Evolutionary conservation across 2,329 filamentous ascomycete species (phyloP), one percentile per base, ranked within the genome.

Genomic region (Coniochaeta prunicola): DNA sequence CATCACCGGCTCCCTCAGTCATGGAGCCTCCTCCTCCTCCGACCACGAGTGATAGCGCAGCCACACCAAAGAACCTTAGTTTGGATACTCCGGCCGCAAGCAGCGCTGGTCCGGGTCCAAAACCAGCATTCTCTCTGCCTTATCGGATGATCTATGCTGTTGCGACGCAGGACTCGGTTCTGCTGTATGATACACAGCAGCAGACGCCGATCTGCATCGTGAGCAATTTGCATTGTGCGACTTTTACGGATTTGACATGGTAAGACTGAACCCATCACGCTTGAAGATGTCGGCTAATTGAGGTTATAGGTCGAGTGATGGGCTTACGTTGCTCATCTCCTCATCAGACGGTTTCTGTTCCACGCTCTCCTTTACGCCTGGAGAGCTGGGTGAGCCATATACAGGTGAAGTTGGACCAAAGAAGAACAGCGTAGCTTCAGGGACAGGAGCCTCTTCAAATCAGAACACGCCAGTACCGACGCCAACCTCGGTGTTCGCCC

Each of bases 301-400:
- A 12, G 21, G n/a, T 28, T 36, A 28, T 57, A 79, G 78, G 77
- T 78, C 80, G 50, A 79, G 71, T 57, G 79, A 83, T 59, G 80
- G 80, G 34, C 66, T 74, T 31, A 80, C 78, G 1, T 77, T 99
- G 24, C 80, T 99, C 56, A 96, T 99, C 76, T 94, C 92, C n/a
- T 99, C 94, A 0, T 97, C 94, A 0, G 94, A 99, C 72, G 94
- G 94, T 0, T 99, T 97, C 76, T 99, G 94, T 72, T 99, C 94
- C 0, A 89, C 90, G 0, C 78, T 99, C 6, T 89, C 92, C 0
- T 99, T 99, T 69, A 74, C 84, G 1, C 78, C 89, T 2, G 90
- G 91, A 9, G 94, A 99, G 71, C 78, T 99, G 1, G 94, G 94
- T 13, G 87, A 93, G 63, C 76, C 86, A 5, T 96, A 96, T 71